Base-by-base conservation (phyloP, 257 asterid genomes). In the Ballota nigra region DNA sequence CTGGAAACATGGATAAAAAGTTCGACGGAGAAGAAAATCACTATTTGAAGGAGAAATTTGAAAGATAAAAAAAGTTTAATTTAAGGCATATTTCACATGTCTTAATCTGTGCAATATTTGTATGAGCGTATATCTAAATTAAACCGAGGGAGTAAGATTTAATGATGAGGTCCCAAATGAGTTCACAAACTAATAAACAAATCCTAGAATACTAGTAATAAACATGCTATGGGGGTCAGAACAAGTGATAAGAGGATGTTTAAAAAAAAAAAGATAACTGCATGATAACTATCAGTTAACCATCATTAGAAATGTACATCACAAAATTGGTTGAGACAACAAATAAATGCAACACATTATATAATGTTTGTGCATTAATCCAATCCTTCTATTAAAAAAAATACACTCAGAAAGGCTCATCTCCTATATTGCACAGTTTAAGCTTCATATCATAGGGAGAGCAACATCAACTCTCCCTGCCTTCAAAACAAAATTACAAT, bases 381-480 rank as follows among this genome's bases (percentile, higher is more conserved):
- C 5, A 19, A 68, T 12, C 41, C 69, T 11, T 61, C 66, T 3
- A 63, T 36, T 23, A 34, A 47, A 15, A 40, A 41, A 65, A 40
- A 41, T 58, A n/a, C 80, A 74, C 58, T 63, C 77, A 18, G 61
- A 26, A 57, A 34, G 38, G 20, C 16, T 4, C 1, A 26, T 26
- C 4, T 55, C 70, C 71, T 52, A 49, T 55, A 72, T 15, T 68
- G 23, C 72, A 73, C 69, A 10, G 31, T 33, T 31, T n/a, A 40
- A 60, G 61, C 3, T 22, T 65, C 45, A 8, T 26, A 43, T n/a
- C n/a, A n/a, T n/a, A 33, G 71, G 70, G 58, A 59, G 63, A 55
- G 63, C 61, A 56, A 62, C 47, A 23, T 43, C 23, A 6, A 40
- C 29, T 18, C 61, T 61, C 75, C 56, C 55, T 36, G 62, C 71